phyloP scores from a whole-genome alignment of 2,329 filamentous ascomycete genomes.

The Chaetomium olivaceum region DNA sequence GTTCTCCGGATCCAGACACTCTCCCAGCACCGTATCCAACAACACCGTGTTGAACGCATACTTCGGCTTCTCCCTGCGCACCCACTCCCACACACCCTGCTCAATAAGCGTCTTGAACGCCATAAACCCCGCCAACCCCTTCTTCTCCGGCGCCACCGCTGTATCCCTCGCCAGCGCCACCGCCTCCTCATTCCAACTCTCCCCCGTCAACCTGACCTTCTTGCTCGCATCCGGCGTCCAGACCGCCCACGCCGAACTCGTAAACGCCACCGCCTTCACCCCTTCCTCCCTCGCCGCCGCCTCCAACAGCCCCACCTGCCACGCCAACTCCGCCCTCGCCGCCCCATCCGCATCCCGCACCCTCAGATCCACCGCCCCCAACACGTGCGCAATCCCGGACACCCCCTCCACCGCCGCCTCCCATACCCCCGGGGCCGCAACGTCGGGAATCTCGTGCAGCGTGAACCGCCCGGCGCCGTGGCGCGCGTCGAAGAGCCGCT shows the following conservation, averaged over 20 bases:
- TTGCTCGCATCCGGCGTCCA: slow-evolving; percentile 35
- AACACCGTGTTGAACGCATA: slow-evolving; percentile 39
- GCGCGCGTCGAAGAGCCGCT: slow-evolving; percentile 30
- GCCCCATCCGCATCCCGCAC: slow-evolving; percentile 32
- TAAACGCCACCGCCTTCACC: slow-evolving; percentile 37
- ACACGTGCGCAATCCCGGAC: slow-evolving; percentile 35
- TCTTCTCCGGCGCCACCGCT: slow-evolving; percentile 20
- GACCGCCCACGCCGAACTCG: slow-evolving; percentile 38
- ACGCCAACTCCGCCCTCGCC: slow-evolving; percentile 27
- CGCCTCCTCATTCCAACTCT: slow-evolving; percentile 39
- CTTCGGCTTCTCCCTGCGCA: slow-evolving; percentile 33
- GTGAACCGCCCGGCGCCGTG: slow-evolving; percentile 35
- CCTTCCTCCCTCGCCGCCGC: slow-evolving; percentile 23
- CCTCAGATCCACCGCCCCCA: slow-evolving; percentile 29
- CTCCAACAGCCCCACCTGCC: slow-evolving; percentile 24
- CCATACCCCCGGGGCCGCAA: slow-evolving; percentile 34
- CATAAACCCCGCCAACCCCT: slow-evolving; percentile 37
- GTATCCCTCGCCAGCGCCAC: slow-evolving; percentile 29
- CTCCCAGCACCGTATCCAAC: slow-evolving; percentile 37
- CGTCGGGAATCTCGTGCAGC: slow-evolving; percentile 36
- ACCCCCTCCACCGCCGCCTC: slow-evolving; percentile 27
- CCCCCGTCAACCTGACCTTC: slow-evolving; percentile 31
- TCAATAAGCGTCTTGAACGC: slow-evolving; percentile 39
- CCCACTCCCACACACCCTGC: slow-evolving; percentile 39
- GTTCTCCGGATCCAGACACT: slow-evolving; percentile 34